These are phyloP conservation scores for Cyclotella kingstonii DNA, from an alignment of 108 stramenopile genomes.

Conservation along the genomic window DNA sequence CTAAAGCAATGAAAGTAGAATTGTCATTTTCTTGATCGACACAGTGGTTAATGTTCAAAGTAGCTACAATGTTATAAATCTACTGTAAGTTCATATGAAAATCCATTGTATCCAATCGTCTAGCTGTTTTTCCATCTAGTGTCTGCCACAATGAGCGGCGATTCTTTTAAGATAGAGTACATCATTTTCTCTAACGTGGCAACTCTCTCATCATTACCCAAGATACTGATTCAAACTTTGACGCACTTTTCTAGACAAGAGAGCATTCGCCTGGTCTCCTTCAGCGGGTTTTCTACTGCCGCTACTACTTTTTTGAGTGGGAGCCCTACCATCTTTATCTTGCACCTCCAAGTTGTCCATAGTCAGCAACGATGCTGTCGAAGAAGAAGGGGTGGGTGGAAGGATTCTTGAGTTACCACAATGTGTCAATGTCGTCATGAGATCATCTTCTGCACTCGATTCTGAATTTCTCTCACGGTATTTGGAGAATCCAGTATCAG, in stretches of 20 bases:
- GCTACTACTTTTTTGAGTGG: background rate
- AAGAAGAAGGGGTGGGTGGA: constrained; percentile 12
- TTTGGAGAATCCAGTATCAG: constrained; percentile 10
- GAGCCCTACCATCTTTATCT: background rate
- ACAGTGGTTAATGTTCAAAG: too few species aligned
- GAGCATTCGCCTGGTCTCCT: constrained; percentile 34
- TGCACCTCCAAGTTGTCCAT: constrained; percentile 11
- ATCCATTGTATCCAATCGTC: too few species aligned
- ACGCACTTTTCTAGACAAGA: constrained; percentile 29
- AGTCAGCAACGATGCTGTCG: constrained; percentile 13
- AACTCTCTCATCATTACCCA: too few species aligned
- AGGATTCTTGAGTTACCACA: background rate
- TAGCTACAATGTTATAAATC: too few species aligned
- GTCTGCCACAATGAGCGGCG: too few species aligned
- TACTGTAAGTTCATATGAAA: too few species aligned
- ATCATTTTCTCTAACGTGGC: too few species aligned
- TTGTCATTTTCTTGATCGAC: too few species aligned
- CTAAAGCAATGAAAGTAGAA: too few species aligned
- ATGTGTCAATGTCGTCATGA: background rate
- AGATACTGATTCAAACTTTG: constrained; percentile 21
- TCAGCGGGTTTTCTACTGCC: constrained; percentile 9
- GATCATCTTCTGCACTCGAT: background rate
- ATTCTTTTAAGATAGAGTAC: too few species aligned
- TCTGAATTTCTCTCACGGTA: background rate
- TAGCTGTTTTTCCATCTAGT: too few species aligned